phyloP scores from a whole-genome alignment of 2,329 filamentous ascomycete genomes.

The Fusarium succisae region DNA sequence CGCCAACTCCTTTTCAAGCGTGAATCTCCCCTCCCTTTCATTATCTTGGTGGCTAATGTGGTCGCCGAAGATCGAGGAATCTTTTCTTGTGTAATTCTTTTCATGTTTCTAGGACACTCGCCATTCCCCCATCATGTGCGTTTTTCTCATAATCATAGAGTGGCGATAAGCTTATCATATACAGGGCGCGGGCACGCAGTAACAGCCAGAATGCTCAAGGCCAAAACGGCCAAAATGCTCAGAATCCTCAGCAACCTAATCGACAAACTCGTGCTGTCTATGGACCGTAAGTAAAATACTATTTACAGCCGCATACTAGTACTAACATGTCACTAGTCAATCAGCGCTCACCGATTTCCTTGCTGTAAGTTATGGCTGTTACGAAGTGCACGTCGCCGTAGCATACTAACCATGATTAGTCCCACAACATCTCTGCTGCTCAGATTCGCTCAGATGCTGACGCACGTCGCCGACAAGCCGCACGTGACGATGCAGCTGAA shows the following conservation, averaged over 20 bases:
- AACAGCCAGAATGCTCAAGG: conserved; percentile 26
- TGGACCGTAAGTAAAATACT: conserved; percentile 48
- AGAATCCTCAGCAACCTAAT: conserved; percentile 17
- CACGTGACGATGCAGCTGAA: conserved; percentile 22
- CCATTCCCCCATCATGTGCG: conserved; percentile 20
- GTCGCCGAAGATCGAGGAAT: conserved; percentile 3
- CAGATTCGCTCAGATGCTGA: conserved; percentile 63
- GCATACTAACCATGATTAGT: conserved; percentile 52
- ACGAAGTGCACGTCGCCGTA: background rate
- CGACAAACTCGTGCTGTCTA: conserved; percentile 48
- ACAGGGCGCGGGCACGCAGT: conserved; percentile 33
- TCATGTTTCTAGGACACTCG: background rate
- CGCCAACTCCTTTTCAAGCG: conserved; percentile 26
- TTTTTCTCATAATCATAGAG: background rate
- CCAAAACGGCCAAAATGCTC: conserved; percentile 15
- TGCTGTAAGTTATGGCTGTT: conserved; percentile 49
- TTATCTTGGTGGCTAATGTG: background rate
- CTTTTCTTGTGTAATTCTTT: background rate
- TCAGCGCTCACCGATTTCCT: conserved; percentile 65
- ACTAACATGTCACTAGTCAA: conserved; percentile 47
- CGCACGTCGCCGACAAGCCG: conserved; percentile 55
- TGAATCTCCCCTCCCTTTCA: conserved; percentile 4
- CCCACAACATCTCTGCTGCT: conserved; percentile 75
- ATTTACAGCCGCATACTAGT: background rate
- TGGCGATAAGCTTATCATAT: conserved; percentile 25